Evolutionary conservation across 2,329 filamentous ascomycete species (phyloP).

Genomic region (Bimuria novae-zelandiae): DNA sequence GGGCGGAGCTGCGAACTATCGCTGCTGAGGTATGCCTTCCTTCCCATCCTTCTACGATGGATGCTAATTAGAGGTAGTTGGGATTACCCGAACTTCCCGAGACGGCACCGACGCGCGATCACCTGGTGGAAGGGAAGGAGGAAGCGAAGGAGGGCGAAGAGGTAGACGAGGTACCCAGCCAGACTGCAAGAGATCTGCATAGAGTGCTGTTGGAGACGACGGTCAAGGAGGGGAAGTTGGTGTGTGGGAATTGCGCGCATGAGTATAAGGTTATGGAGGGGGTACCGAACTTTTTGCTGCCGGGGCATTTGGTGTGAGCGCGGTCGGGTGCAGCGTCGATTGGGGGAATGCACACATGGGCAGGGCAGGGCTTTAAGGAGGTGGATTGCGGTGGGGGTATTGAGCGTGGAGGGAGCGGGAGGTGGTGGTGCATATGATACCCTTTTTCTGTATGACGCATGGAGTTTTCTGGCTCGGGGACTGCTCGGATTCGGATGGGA

Average conservation of each 20-base stretch:
- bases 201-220: constrained; percentile 85
- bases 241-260: constrained; percentile 89
- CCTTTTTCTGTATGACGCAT: constrained; percentile 19
- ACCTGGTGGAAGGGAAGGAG: constrained; percentile 30
- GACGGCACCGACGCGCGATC: constrained; percentile 36
- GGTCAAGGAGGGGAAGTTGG: constrained; percentile 84
- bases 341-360: not conserved
- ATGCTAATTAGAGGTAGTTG: constrained; percentile 58
- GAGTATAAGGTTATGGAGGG: constrained; percentile 95
- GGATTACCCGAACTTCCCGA: constrained; percentile 74
- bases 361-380: too few relatives aligned
- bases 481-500: not conserved
- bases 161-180: constrained; percentile 62
- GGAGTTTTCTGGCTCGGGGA: constrained; percentile 2
- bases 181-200: constrained; percentile 78
- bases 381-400: too few relatives aligned
- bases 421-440: constrained; percentile 24
- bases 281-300: constrained; percentile 93
- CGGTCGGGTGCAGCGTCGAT: not conserved
- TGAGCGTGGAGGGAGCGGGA: not conserved
- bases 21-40: constrained; percentile 74
- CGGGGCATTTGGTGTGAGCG: constrained; percentile 77
- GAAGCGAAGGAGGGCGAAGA: constrained; percentile 30
- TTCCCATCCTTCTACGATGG: not conserved
- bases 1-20: constrained; percentile 76